Conservation (phyloP, 129 eudicot genomes). For the Helianthus annuus region HanXRQr2.0-SUNRISE NC_035442.2:159433413-159433912, state of each 20-base stretch:
- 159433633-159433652: slow-evolving; percentile 3
- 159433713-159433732: slow-evolving; percentile 80
- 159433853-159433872: slow-evolving; percentile 37
- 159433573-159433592: neutral
- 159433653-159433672: slow-evolving; percentile 19
- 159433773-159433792: slow-evolving; percentile 38
- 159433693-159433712: slow-evolving; percentile 25
- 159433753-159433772: slow-evolving; percentile 84
- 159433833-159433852: slow-evolving; percentile 62
- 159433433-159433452: neutral
- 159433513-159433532: neutral
- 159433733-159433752: slow-evolving; percentile 88
- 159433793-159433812: slow-evolving; percentile 40
- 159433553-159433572: slow-evolving; percentile 18
- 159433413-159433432: neutral
- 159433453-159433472: neutral
- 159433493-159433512: neutral
- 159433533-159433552: neutral
- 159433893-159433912: slow-evolving; percentile 45
- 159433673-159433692: neutral
- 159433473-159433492: neutral
- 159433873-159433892: slow-evolving; percentile 25
- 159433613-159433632: neutral
- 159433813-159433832: slow-evolving; percentile 74
- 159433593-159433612: neutral